Evolutionary conservation across 1,284 basidiomycete genomes (phyloP), one percentile per base, ranked within the genome.

Genomic region (Sanghuangporus sanghuang): DNA sequence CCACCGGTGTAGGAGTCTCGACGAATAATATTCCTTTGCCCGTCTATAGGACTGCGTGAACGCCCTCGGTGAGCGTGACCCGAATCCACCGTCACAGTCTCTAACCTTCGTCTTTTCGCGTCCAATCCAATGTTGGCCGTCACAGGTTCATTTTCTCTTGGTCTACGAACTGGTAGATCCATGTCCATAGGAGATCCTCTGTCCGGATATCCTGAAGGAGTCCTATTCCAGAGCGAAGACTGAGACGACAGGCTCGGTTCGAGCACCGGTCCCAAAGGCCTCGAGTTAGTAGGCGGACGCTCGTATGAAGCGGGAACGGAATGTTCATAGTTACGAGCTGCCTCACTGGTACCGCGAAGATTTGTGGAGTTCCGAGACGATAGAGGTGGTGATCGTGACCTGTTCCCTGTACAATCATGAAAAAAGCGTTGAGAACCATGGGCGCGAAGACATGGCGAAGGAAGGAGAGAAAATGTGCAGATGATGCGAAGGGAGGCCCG

Each of bases 381-480:
- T 21, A 39, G 60, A 32, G 53, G 55, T 8, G 61, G 61, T 3
- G 61, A 63, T 44, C 61, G 61, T 16, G 61, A 63, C 44, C 61
- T 63, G 55, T 50, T 57, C 55, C 61, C 61, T 63, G 48, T 57
- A 36, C 48, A 63, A 63, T 40, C 18, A 49, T 52, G 57, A 42
- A 58, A 57, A 63, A 57, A 48, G 21, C n/a, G 35, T 57, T 63
- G 61, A 63, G 61, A 63, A 63, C 56, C 61, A 40, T 27, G 27
- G 56, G 44, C 18, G 56, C 54, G 61, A 49, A 39, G 27, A 52
- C 11, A 61, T 36, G 54, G 61, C 44, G 54, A 57, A 52, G 44
- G 54, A 55, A 63, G 56, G 23, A 50, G n/a, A 63, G 23, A 49
- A 46, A 57, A 32, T 35, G 57, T 39, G 40, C 18, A 57, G 56